Percentiles rank a stretch among this genome's conserved stretches.
phyloP scores from a whole-genome alignment of 352 stramenopile species.

The Globisporangium alternatum region DNA sequence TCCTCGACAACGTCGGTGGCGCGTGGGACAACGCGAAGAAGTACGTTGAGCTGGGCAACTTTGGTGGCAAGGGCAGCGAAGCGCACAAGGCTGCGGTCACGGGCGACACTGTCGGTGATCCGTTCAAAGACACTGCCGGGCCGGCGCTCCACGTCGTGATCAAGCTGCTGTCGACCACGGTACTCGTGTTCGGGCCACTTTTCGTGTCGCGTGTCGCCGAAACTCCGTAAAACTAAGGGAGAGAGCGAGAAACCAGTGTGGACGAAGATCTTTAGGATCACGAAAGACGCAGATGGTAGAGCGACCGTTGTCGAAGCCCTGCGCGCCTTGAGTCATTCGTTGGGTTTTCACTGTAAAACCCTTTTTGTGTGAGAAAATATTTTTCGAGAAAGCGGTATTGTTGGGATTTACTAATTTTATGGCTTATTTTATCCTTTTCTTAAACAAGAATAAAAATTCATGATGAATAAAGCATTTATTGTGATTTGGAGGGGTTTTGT shows the following conservation, averaged over 20 bases:
- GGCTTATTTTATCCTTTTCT: too few relatives aligned
- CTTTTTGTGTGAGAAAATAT: too few relatives aligned
- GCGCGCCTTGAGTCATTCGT: too few relatives aligned
- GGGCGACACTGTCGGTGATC: slow-evolving; percentile 96
- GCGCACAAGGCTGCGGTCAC: slow-evolving; percentile 97
- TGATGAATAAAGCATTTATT: too few relatives aligned
- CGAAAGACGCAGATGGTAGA: background rate
- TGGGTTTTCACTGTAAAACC: too few relatives aligned
- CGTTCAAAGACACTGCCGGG: slow-evolving; percentile 97
- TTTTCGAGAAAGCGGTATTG: too few relatives aligned
- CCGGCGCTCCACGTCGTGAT: slow-evolving; percentile 98
- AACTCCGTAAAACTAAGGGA: background rate
- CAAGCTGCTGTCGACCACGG: slow-evolving; percentile 95
- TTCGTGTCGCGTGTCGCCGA: slow-evolving; percentile 78
- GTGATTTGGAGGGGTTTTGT: too few relatives aligned
- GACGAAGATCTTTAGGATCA: background rate
- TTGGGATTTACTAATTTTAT: too few relatives aligned
- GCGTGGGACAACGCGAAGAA: slow-evolving; percentile 99
- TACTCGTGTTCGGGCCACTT: slow-evolving; percentile 90
- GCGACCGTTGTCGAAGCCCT: too few relatives aligned
- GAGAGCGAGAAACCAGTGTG: background rate
- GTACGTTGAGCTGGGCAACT: slow-evolving; percentile 95
- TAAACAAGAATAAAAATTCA: too few relatives aligned
- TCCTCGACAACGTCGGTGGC: slow-evolving; percentile 96
- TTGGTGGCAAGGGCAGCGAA: slow-evolving; percentile 94